Conservation (phyloP, 495 filamentous ascomycete species). For the Aspergillus coremiiformis region DNA sequence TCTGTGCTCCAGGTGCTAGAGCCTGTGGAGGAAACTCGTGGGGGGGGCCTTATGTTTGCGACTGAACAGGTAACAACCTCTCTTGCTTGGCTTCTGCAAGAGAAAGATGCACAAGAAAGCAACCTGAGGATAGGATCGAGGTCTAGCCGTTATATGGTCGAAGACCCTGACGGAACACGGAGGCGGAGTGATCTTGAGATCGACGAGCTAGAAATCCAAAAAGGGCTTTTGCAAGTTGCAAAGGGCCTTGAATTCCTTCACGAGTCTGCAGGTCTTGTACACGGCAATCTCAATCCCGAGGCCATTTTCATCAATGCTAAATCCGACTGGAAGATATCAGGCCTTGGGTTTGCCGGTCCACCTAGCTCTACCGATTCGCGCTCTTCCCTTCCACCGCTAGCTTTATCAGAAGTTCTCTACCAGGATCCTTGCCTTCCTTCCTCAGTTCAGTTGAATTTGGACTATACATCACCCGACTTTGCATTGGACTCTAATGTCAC, state of each 20-base stretch:
- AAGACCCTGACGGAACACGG: constrained; percentile 66
- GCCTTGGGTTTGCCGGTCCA: constrained; percentile 80
- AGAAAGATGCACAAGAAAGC: constrained; percentile 86
- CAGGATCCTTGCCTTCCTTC: constrained; percentile 76
- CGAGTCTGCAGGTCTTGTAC: constrained; percentile 88
- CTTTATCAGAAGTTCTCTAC: constrained; percentile 74
- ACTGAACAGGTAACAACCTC: constrained; percentile 86
- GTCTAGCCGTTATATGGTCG: constrained; percentile 71
- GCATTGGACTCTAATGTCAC: constrained; percentile 79
- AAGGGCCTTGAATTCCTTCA: constrained; percentile 95
- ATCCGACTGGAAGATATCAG: constrained; percentile 97
- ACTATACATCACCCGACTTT: constrained; percentile 93
- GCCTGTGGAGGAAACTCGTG: constrained; percentile 88
- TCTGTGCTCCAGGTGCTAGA: constrained; percentile 88
- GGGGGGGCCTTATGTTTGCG: constrained; percentile 89
- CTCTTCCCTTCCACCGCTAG: constrained; percentile 64
- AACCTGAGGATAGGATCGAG: constrained; percentile 51
- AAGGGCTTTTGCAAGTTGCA: constrained; percentile 84
- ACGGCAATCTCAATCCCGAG: constrained; percentile 91
- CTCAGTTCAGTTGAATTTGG: constrained; percentile 80
- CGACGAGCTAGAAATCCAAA: constrained; percentile 96
- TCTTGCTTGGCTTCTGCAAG: constrained; percentile 70
- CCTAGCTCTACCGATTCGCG: constrained; percentile 60
- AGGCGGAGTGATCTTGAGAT: constrained; percentile 82
- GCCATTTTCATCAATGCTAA: constrained; percentile 94